phyloP scores from a whole-genome alignment of 495 filamentous ascomycete genomes.

The Penicillium pulvis region DNA sequence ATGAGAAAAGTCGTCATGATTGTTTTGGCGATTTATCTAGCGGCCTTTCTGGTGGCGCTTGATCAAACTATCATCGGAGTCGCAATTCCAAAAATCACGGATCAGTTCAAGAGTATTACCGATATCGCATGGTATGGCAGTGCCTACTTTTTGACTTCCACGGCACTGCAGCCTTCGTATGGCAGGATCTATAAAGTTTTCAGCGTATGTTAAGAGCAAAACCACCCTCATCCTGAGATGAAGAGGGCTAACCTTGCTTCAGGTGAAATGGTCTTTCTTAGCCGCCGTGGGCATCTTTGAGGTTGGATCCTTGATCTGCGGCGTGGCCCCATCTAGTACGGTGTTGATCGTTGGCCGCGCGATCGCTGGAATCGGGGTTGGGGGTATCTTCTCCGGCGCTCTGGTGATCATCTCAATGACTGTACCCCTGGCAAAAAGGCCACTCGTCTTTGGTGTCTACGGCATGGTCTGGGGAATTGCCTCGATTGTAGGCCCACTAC shows the following conservation, averaged over 20 bases:
- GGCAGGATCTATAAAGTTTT: slow-evolving; percentile 38
- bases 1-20: slow-evolving; percentile 19
- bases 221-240: too few species aligned
- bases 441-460: slow-evolving; percentile 65
- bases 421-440: slow-evolving; percentile 65
- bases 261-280: slow-evolving; percentile 46
- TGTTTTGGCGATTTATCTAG: slow-evolving; percentile 40
- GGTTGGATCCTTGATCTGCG: slow-evolving; percentile 70
- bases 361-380: slow-evolving; percentile 66
- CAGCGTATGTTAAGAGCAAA: slow-evolving; percentile 12
- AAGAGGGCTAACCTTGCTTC: too few species aligned
- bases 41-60: slow-evolving; percentile 52
- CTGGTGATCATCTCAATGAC: slow-evolving; percentile 64
- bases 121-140: slow-evolving; percentile 52
- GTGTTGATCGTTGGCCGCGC: slow-evolving; percentile 76
- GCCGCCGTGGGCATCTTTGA: slow-evolving; percentile 70
- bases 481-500: slow-evolving; percentile 64
- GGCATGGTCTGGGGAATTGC: slow-evolving; percentile 72
- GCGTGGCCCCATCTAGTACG: slow-evolving; percentile 62
- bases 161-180: slow-evolving; percentile 34
- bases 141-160: slow-evolving; percentile 39
- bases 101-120: slow-evolving; percentile 42
- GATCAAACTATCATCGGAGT: slow-evolving; percentile 52
- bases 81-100: slow-evolving; percentile 48
- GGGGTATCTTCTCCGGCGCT: slow-evolving; percentile 72